Conservation (phyloP, 1,284 basidiomycete species). For the Lentinula novae-zelandiae region DNA sequence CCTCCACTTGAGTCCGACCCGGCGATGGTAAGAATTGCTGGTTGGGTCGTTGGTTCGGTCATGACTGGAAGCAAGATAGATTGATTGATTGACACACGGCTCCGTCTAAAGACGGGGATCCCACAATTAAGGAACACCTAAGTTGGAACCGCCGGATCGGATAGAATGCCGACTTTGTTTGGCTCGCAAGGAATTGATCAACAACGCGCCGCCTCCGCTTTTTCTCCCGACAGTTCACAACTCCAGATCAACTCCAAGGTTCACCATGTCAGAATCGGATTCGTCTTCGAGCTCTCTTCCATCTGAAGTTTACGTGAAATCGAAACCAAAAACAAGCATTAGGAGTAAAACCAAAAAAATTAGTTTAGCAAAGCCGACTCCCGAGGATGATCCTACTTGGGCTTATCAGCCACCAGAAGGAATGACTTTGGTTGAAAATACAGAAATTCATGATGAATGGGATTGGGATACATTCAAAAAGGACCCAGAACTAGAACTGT, state of each 20-base stretch:
- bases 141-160: neutral
- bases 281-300: slow-evolving; percentile 6
- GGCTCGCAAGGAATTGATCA: no score
- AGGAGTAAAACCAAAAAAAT: slow-evolving; percentile 7
- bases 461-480: slow-evolving; percentile 44
- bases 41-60: neutral
- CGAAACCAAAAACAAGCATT: neutral
- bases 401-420: slow-evolving; percentile 10
- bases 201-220: no score
- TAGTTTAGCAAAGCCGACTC: neutral
- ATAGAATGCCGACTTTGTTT: neutral
- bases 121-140: no score
- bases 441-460: slow-evolving; percentile 55
- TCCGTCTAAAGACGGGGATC: no score
- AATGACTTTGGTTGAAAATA: slow-evolving; percentile 6
- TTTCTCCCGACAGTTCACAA: neutral
- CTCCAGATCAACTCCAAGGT: neutral
- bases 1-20: slow-evolving; percentile 89
- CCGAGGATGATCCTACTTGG: slow-evolving; percentile 12
- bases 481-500: slow-evolving; percentile 61
- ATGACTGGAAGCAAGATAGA: neutral
- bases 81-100: no score
- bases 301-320: neutral
- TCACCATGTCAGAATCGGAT: slow-evolving; percentile 9
- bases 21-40: slow-evolving; percentile 66